A percentile compares a stretch with the other conserved stretches of the same genome.
Conservation (phyloP, 257 asterid genomes). For the Salvia splendens region DNA sequence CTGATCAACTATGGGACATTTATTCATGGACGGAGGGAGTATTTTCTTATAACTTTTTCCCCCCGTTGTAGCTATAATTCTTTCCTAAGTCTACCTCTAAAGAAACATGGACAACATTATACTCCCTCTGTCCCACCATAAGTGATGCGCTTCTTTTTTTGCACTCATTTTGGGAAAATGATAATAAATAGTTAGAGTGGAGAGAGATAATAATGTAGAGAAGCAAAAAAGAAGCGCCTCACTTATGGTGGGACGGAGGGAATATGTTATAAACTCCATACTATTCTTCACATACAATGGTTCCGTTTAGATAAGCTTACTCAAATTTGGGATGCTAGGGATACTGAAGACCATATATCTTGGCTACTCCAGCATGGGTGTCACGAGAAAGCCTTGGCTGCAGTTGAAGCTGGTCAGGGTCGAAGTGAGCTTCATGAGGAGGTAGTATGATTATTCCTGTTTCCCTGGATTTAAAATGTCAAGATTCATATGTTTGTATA, state of each 20-base stretch:
- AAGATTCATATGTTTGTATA: constrained; percentile 6
- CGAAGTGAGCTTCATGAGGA: constrained; percentile 94
- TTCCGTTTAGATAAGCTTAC: constrained; percentile 27
- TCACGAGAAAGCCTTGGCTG: constrained; percentile 96
- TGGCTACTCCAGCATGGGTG: constrained; percentile 98
- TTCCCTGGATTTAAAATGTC: constrained; percentile 15
- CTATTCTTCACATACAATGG: constrained; percentile 21
- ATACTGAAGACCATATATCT: constrained; percentile 94
- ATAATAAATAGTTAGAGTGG: no score
- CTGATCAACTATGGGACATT: no score
- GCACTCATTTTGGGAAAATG: no score
- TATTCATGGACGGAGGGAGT: no score
- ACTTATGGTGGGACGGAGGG: no score
- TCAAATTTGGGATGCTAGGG: constrained; percentile 58
- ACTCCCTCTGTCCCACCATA: no score
- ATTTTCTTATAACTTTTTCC: neutral
- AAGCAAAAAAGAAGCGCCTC: no score
- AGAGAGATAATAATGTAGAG: no score
- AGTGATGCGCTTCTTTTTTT: no score
- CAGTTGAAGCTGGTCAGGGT: constrained; percentile 96
- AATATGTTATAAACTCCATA: constrained; percentile 12
- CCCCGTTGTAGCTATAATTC: constrained; percentile 1
- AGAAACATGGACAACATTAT: constrained; percentile 15
- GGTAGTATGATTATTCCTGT: constrained; percentile 48
- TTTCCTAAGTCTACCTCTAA: constrained; percentile 8